Conservation (phyloP, 208 protist species). For the Crithidia expoeki region DNA sequence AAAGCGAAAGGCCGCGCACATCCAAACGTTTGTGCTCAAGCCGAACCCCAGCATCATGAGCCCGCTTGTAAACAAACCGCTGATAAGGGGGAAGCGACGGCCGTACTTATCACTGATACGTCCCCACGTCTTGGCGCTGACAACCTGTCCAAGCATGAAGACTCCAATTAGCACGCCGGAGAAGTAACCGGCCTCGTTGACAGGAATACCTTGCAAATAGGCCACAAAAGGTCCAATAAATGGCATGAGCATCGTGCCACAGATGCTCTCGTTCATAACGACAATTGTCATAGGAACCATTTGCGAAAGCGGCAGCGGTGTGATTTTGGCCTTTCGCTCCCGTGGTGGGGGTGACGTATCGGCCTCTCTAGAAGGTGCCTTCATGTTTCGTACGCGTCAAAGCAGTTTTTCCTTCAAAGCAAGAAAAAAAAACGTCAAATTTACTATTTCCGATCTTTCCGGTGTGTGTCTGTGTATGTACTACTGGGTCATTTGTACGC, state of each 20-base stretch:
- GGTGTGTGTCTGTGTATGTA: too few species aligned
- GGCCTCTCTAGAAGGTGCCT: neutral
- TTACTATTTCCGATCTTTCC: too few species aligned
- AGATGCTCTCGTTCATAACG: slow-evolving; percentile 66
- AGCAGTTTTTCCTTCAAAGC: too few species aligned
- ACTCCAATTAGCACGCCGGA: slow-evolving; percentile 48
- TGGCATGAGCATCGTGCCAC: slow-evolving; percentile 61
- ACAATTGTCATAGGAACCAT: slow-evolving; percentile 65
- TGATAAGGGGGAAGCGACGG: slow-evolving; percentile 50
- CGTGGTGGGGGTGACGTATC: neutral
- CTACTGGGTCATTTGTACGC: too few species aligned
- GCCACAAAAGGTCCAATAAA: slow-evolving; percentile 65
- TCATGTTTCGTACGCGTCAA: neutral
- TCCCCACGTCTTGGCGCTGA: slow-evolving; percentile 61
- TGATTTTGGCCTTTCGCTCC: slow-evolving; percentile 31
- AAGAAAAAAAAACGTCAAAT: too few species aligned
- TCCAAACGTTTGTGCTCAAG: slow-evolving; percentile 54
- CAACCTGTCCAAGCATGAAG: slow-evolving; percentile 71
- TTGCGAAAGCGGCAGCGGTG: slow-evolving; percentile 58
- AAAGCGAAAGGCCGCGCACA: slow-evolving; percentile 57
- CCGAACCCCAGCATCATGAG: slow-evolving; percentile 75
- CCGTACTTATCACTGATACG: slow-evolving; percentile 70
- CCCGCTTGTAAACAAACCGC: slow-evolving; percentile 64
- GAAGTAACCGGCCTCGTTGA: slow-evolving; percentile 64
- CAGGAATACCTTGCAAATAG: slow-evolving; percentile 32